Base-by-base conservation (phyloP, 495 filamentous ascomycete genomes). In the Neurospora tetrasperma region DNA sequence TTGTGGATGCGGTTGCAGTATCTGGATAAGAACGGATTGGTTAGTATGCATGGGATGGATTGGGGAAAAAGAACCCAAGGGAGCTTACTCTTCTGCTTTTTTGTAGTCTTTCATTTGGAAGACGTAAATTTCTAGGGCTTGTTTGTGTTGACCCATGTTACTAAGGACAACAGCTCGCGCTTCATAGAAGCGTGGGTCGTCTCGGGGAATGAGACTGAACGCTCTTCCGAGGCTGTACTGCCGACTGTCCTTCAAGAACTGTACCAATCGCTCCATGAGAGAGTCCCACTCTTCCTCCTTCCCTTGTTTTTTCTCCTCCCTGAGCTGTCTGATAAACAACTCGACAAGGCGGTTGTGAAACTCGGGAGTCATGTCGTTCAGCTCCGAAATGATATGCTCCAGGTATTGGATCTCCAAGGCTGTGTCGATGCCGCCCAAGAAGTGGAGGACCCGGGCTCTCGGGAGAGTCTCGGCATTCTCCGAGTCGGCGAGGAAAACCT, bases 111-210 rank as follows among this genome's bases (percentile, higher is more conserved):
- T 82, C 72, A 99, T 86, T 76, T 95, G 94, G 83, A 97, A 99
- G 14, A 98, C 94, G 79, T 97, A 99, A 35, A 98, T 97, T 80
- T 94, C 91, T 27, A 99, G 82, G 0, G 96, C 95, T 79, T 97
- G 93, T 78, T 93, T 92, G 82, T 99, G 94, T 73, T 94, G 92
- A 10, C 92, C 94, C 93, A 99, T 97, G 76, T 96, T 96, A 80
- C 93, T 94, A 41, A 98, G 89, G 10, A 98, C 90, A 42, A 98
- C 90, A 27, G 96, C 96, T 70, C 94, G 90, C 5, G 93, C 90
- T 80, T 98, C 96, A 82, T 91, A 97, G 79, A 96, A 96, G 16
- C 89, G 85, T 1, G 94, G 88, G 80, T 97, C 93, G 73, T 97
- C 92, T 71, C 89, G 87, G 59, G 93, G 91, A 35, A 98, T 86